Evolutionary conservation across 2,329 filamentous ascomycete species (phyloP), one percentile per base, ranked within the genome.

Genomic region (Penicillium concentricum): DNA sequence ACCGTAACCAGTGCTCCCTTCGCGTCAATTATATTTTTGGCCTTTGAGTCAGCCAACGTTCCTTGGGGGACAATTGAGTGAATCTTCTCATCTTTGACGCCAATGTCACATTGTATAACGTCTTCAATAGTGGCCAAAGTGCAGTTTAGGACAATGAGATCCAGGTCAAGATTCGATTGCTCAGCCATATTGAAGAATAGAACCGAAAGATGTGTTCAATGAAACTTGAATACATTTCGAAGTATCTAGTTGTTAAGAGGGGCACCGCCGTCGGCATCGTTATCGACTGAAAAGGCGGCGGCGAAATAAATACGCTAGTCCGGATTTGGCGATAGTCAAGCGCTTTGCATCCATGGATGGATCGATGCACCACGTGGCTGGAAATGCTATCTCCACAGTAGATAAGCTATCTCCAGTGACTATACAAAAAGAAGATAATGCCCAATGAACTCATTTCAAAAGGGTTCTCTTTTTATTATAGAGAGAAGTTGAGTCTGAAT

Each of bases 51-150:
- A 20, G 24, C n/a, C 20, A 60, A 18, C 6, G 56, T 22, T 59
- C 56, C 2, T 47, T 32, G 3, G 10, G 18, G 47, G 52, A 57
- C 46, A 18, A 54, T 48, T 7, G 50, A 28, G 24, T 49, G 50
- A 5, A 61, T 47, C 12, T 57, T 61, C 15, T 51, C 59, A 39
- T 59, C 20, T 37, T 59, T 57, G n/a, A 61, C 35, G 15, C 59
- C 54, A 20, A 61, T 55, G 38, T 57, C 58, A 39, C 50, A 61
- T 22, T 38, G 35, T 5, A 38, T n/a, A 16, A 50, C 13, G 12
- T 45, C 30, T 34, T 46, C 28, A 22, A 16, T 28, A 4, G 43
- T 46, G 18, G 28, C 43, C 28, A 46, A 46, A 34, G 28, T 46
- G 15, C 43, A 46, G 18, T 46, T 46, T 13, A 46, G 28, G 18